phyloP scores from a whole-genome alignment of 176 grass and related monocot genomes.

The Sorghum bicolor region DNA sequence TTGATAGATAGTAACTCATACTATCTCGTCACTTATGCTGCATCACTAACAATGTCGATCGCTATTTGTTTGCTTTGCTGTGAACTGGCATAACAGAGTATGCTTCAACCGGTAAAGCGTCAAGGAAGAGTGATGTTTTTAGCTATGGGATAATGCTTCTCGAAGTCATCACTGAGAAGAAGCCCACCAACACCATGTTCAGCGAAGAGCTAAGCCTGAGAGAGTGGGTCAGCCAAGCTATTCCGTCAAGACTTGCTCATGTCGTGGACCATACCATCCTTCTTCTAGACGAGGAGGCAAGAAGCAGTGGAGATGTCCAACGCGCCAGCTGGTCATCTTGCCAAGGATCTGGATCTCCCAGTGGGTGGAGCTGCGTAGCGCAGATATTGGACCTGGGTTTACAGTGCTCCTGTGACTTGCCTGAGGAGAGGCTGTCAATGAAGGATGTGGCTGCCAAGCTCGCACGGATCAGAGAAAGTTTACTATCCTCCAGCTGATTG shows the following conservation, averaged over 20 bases:
- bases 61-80: not conserved
- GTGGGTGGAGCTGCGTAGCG: not conserved
- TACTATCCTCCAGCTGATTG: not conserved
- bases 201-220: slow-evolving; percentile 28
- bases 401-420: not conserved
- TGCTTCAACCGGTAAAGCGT: slow-evolving; percentile 23
- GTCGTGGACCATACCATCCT: slow-evolving; percentile 6
- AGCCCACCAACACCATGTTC: slow-evolving; percentile 36
- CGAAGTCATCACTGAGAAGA: slow-evolving; percentile 42
- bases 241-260: not conserved
- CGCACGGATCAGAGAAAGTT: not conserved
- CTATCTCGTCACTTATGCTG: no score
- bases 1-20: not conserved
- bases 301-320: not conserved
- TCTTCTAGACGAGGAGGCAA: not conserved
- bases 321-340: no score
- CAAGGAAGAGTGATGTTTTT: slow-evolving; percentile 44
- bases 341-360: no score
- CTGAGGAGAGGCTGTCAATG: slow-evolving; percentile 16
- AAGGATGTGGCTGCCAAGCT: slow-evolving; percentile 13
- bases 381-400: slow-evolving; percentile 16
- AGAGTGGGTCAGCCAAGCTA: slow-evolving; percentile 17
- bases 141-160: slow-evolving; percentile 52
- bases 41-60: not conserved
- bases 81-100: slow-evolving; percentile 36